phyloP scores from a whole-genome alignment of 1,284 basidiomycete genomes.

The Laetiporus sulphureus region DNA sequence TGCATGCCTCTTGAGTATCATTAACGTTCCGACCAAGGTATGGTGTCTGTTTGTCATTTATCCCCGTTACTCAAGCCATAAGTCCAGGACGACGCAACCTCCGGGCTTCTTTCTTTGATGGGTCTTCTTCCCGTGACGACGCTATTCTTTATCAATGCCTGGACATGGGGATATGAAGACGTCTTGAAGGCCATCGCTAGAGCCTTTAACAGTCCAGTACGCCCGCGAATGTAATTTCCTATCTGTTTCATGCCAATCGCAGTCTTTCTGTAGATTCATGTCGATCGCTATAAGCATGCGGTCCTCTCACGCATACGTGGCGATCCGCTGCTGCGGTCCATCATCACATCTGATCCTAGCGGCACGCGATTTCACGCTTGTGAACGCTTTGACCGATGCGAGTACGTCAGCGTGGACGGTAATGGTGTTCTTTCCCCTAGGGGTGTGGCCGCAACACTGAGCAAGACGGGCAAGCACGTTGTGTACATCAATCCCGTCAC shows the following conservation, averaged over 20 bases:
- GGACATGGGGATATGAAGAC: conserved; percentile 94
- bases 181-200: conserved; percentile 68
- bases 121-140: conserved; percentile 56
- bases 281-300: conserved; percentile 80
- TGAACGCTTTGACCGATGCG: conserved; percentile 75
- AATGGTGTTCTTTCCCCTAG: conserved; percentile 22
- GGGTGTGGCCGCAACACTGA: not conserved
- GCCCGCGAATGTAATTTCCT: conserved; percentile 7
- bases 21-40: conserved; percentile 72
- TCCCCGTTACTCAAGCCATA: not conserved
- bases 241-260: not conserved
- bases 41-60: conserved; percentile 5
- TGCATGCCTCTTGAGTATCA: conserved; percentile 53
- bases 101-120: conserved; percentile 66
- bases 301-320: conserved; percentile 54
- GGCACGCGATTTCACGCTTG: conserved; percentile 87
- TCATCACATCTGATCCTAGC: conserved; percentile 56
- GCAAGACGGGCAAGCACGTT: conserved; percentile 41
- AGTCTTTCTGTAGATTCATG: conserved; percentile 57
- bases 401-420: conserved; percentile 44
- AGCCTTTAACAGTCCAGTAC: conserved; percentile 57
- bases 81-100: conserved; percentile 57
- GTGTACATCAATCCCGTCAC: conserved; percentile 76
- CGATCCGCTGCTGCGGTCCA: conserved; percentile 55
- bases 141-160: conserved; percentile 83